Evolutionary conservation across 495 filamentous ascomycete species (phyloP).

Genomic region (Xylaria scruposa): DNA sequence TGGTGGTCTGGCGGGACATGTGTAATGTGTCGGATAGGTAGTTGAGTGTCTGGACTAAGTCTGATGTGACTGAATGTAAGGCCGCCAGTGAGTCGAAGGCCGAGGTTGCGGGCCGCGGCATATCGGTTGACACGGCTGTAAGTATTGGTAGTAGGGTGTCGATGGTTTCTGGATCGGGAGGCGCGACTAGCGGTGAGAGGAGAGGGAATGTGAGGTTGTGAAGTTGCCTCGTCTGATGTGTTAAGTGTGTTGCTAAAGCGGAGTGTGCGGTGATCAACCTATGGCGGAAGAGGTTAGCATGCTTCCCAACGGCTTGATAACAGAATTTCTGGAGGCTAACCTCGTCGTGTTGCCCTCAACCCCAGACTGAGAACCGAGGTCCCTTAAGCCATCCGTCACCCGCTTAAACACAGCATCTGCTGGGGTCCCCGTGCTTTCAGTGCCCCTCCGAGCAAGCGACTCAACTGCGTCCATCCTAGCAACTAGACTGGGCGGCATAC

Average conservation of each 20-base stretch:
- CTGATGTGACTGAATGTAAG: conserved; percentile 72
- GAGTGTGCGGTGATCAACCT: conserved; percentile 89
- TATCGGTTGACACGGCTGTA: conserved; percentile 57
- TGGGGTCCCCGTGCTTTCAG: conserved; percentile 72
- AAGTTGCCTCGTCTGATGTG: conserved; percentile 82
- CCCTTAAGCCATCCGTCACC: conserved; percentile 74
- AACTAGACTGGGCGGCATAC: conserved; percentile 75
- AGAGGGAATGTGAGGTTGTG: conserved; percentile 80
- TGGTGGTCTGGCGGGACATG: conserved; percentile 88
- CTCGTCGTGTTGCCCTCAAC: conserved; percentile 82
- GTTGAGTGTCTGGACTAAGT: conserved; percentile 80
- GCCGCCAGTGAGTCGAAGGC: conserved; percentile 63
- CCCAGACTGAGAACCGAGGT: conserved; percentile 79
- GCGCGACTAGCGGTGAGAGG: conserved; percentile 62
- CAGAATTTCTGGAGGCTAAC: conserved; percentile 48
- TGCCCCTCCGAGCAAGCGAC: conserved; percentile 71
- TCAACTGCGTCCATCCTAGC: conserved; percentile 80
- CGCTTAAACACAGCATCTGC: conserved; percentile 72
- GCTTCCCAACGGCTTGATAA: neutral
- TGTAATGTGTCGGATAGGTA: conserved; percentile 91
- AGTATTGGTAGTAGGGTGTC: conserved; percentile 72
- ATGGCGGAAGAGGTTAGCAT: conserved; percentile 20
- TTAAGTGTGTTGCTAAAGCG: conserved; percentile 80
- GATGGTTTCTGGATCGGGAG: conserved; percentile 64
- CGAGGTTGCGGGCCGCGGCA: conserved; percentile 60